Evolutionary conservation across 1,284 basidiomycete species (phyloP).

Genomic region (Mixia osmundae): DNA sequence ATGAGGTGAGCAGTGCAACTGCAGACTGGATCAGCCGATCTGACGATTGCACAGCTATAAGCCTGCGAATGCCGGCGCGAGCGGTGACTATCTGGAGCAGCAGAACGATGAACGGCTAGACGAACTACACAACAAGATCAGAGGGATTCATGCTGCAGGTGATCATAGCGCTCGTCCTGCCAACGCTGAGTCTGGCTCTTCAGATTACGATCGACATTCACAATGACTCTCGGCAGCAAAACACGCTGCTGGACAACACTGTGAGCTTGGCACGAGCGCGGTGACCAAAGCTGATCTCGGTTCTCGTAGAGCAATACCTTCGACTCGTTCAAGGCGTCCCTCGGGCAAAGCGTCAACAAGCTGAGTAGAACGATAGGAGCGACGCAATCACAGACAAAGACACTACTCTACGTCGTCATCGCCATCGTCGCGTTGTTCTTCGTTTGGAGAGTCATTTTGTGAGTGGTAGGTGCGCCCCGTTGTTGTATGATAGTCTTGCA

Average conservation of each 20-base stretch:
- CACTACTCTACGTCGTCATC: constrained; percentile 1
- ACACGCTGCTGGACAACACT: constrained; percentile 14
- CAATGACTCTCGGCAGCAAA: constrained; percentile 14
- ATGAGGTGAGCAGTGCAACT: too few relatives aligned
- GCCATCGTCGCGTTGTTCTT: constrained; percentile 1
- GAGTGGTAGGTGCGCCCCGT: too few relatives aligned
- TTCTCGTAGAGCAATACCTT: constrained; percentile 11
- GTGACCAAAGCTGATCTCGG: neutral
- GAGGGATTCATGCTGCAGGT: constrained; percentile 11
- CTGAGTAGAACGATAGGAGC: constrained; percentile 4
- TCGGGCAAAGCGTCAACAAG: constrained; percentile 8
- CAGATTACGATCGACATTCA: constrained; percentile 18
- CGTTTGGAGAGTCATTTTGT: too few relatives aligned
- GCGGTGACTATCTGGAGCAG: too few relatives aligned
- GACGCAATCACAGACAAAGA: constrained; percentile 1
- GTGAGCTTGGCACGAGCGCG: constrained; percentile 5
- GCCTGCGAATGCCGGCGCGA: too few relatives aligned
- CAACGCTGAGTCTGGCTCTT: neutral
- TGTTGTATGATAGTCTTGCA: too few relatives aligned
- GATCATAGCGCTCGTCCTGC: neutral
- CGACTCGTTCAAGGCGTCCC: constrained; percentile 15
- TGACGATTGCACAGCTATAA: too few relatives aligned
- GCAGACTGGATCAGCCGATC: too few relatives aligned
- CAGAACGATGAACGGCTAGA: constrained; percentile 17
- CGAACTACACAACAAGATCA: constrained; percentile 14